Percentiles rank a stretch among this genome's conserved stretches.
These are phyloP conservation scores for Cyclotella cryptica DNA, from an alignment of 108 stramenopile genomes.

Conservation along the genomic window DNA sequence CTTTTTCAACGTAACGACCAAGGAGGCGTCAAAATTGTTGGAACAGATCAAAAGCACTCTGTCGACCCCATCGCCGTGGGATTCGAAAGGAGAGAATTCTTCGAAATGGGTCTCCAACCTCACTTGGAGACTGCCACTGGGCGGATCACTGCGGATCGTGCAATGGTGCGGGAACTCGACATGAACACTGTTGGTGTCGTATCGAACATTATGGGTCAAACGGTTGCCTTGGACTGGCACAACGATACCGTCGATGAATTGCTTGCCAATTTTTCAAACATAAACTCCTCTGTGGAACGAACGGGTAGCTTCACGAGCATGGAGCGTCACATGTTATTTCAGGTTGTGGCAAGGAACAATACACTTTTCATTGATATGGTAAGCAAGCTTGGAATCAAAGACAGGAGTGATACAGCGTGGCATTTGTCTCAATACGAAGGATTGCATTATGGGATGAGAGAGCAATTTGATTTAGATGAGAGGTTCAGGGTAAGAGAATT, in stretches of 20 bases:
- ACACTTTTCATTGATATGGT: slow-evolving; percentile 91
- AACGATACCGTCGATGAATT: slow-evolving; percentile 90
- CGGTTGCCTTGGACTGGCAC: slow-evolving; percentile 92
- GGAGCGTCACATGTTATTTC: slow-evolving; percentile 77
- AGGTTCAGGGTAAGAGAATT: slow-evolving; percentile 51
- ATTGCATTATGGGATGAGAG: slow-evolving; percentile 79
- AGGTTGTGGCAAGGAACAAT: slow-evolving; percentile 89
- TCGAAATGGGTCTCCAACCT: slow-evolving; percentile 82
- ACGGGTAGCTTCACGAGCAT: slow-evolving; percentile 71
- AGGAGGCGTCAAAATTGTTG: slow-evolving; percentile 61
- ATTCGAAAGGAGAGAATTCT: slow-evolving; percentile 87
- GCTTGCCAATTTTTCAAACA: slow-evolving; percentile 74
- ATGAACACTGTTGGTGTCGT: slow-evolving; percentile 93
- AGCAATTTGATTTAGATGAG: slow-evolving; percentile 71
- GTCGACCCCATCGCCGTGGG: slow-evolving; percentile 69
- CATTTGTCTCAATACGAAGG: slow-evolving; percentile 86
- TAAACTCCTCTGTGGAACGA: slow-evolving; percentile 80
- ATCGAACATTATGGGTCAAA: slow-evolving; percentile 90
- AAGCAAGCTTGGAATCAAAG: slow-evolving; percentile 89
- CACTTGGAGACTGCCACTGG: slow-evolving; percentile 56
- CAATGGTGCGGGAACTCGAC: slow-evolving; percentile 84
- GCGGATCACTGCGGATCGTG: slow-evolving; percentile 78
- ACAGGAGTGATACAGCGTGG: slow-evolving; percentile 92
- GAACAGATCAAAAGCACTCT: slow-evolving; percentile 72
- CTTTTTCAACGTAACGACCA: slow-evolving; percentile 85